Evolutionary conservation across 2,329 filamentous ascomycete genomes (phyloP), one percentile per base, ranked within the genome.

Genomic region (Pestalotiopsis sp.): DNA sequence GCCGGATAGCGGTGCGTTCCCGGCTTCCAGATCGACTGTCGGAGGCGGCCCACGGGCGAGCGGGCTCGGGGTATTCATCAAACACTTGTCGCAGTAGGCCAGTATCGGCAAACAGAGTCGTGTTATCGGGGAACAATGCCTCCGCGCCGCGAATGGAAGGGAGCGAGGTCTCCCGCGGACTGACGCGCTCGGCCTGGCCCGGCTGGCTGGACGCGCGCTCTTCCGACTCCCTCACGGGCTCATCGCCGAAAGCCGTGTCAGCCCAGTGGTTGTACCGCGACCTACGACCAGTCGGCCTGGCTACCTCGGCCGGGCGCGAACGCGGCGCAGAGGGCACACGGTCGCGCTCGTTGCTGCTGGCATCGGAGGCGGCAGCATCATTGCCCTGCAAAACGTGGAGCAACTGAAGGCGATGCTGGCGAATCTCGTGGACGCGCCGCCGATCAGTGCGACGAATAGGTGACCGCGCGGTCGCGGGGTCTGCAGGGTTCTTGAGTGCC

Each of bases 361-460:
- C 45, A 9, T 66, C 64, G 17, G 23, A 25, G 49, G 20, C 45
- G 25, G 12, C 49, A 36, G 20, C 17, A 56, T 72, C 68, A 49
- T 70, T 64, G 14, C 70, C 66, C 58, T 73, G 66, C 67, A 75
- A 38, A 64, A 73, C 70, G 68, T 74, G 68, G 71, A 75, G 66
- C 72, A 75, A 66, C 70, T 77, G 77, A 60, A 78, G 72, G 17
- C 77, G 76, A 6, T 76, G 74, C 49, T 77, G 75, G 13, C 78
- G 75, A 6, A 75, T 75, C 38, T 82, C 80, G 27, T 76, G 74
- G 31, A 79, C 70, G 23, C 72, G 65, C 66, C 73, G 75, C 23
- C 71, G 70, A 6, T 72, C 68, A 25, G 72, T 65, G 67, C 81
- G 82, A 63, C 82, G 80, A 52, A 84, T 84, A n/a, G 79, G 74